Base-by-base conservation (phyloP, 202 grass and related monocot species). In the Zizania palustris region DNA sequence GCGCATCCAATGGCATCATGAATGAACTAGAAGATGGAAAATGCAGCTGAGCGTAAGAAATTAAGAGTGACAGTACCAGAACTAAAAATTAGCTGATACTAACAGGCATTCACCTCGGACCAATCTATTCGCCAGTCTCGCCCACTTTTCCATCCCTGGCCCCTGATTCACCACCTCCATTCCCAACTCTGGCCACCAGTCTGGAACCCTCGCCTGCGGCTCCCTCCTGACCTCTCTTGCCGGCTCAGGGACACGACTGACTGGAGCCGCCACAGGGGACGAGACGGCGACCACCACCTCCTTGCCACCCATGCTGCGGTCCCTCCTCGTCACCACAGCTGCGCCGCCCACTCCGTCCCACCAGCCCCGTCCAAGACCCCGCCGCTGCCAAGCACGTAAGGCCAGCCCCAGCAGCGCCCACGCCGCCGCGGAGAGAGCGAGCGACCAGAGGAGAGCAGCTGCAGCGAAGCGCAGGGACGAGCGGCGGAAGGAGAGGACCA, bases 251-350 rank as follows among this genome's bases (percentile, higher is more conserved):
- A 85, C 70, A 45, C 22, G 84, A 60, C 59, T 87, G 18, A n/a
- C 62, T 19, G 42, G 67, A 77, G 80, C 36, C 11, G 41, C 20
- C 9, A 35, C 21, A 35, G 64, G 54, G 3, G 65, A 58, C 28
- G 28, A 28, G 10, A 85, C 59, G 33, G 79, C 89, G 0, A 94
- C 95, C 46, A 94, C 89, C 55, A 97, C 95, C 77, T 94, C 95
- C 56, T 86, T 90, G 49, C 95, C 89, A 35, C 89, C 95, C n/a
- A 97, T 73, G 83, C 95, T 94, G 44, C 95, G 83, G 68, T 97
- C 95, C 85, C 95, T 85, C 49, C 83, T 83, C 12, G 65, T 65
- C 75, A 94, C 77, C 1, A 87, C 72, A 28, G 63, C 42, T 14
- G 46, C 64, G 15, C 80, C 64, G 18, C 71, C 85, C 9, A 12